Conservation (phyloP, 2,329 filamentous ascomycete species). For the Clarireedia paspali region DNA sequence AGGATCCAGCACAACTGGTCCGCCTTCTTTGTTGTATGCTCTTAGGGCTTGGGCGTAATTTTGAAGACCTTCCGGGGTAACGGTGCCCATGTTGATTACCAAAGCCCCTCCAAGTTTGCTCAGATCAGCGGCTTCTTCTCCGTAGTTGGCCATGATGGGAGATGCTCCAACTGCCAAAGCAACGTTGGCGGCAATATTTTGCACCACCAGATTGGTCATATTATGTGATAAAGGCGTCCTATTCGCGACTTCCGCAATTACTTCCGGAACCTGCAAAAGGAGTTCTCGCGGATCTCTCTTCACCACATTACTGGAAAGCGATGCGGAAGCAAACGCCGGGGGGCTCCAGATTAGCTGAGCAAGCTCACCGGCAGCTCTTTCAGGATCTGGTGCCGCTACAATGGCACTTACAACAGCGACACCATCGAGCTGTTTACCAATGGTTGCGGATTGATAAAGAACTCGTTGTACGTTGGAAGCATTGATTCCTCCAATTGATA, state of each 20-base stretch:
- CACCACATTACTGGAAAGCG: conserved; percentile 10
- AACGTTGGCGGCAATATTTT: conserved; percentile 91
- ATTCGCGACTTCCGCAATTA: conserved; percentile 54
- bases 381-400: conserved; percentile 62
- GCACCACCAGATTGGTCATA: conserved; percentile 95
- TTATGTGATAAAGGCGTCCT: conserved; percentile 77
- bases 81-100: conserved; percentile 92
- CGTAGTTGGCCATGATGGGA: conserved; percentile 91
- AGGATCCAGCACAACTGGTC: conserved; percentile 78
- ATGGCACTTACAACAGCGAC: conserved; percentile 88
- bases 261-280: conserved; percentile 21
- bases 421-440: conserved; percentile 60
- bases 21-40: conserved; percentile 72
- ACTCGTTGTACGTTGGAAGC: conserved; percentile 66
- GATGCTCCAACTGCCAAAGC: conserved; percentile 77
- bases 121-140: conserved; percentile 75
- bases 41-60: conserved; percentile 67
- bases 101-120: conserved; percentile 67
- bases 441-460: conserved; percentile 55
- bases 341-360: conserved; percentile 40
- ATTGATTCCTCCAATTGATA: conserved; percentile 88
- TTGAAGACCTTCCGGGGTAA: conserved; percentile 63
- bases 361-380: conserved; percentile 53
- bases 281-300: conserved; percentile 21
- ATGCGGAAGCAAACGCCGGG: conserved; percentile 22